Base-by-base conservation (phyloP, 2,329 filamentous ascomycete species). In the Xylariaceae sp. region DNA sequence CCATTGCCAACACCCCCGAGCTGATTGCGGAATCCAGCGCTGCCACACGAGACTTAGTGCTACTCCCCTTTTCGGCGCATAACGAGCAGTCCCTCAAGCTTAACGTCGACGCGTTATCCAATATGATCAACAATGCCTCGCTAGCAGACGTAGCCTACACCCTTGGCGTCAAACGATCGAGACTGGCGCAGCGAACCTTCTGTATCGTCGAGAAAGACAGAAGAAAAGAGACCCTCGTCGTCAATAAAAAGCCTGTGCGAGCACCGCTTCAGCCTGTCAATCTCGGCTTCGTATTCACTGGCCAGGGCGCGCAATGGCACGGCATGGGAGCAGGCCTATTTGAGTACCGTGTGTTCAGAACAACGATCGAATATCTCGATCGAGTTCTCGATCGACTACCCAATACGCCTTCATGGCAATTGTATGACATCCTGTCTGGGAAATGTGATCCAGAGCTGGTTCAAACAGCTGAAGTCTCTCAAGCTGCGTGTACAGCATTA, bases 251-350 rank as follows among this genome's bases (percentile, higher is more conserved):
- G 17, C 13, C 15, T 2, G 0, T 7, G 9, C 7, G 37, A 11
- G 34, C 37, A 4, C 51, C 23, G 4, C 1, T 51, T 2, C n/a
- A 58, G 15, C 30, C 48, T 3, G 37, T 5, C 30, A 55, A 49
- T 0, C 7, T 62, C 1, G 62, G 35, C 1, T 65, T 61, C 11
- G 59, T 64, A 3, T 62, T 65, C 10, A 65, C 59, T 0, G 72
- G 72, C 3, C 72, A 74, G 57, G 72, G 72, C 0, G 68, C 70
- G 1, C 71, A 73, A 55, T 74, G 72, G 56, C 62, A 61, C 7
- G 67, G 61, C n/a, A 68, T 73, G 63, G 70, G 68, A 3, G 63
- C 64, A 4, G 13, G 59, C 17, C 53, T 67, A 1, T 59, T 66
- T 13, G 56, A 63, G 13, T 64, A 64, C 23, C 30, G 5, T 2